Conservation (phyloP, 75 land plant species). For the Azolla pinnata region DNA sequence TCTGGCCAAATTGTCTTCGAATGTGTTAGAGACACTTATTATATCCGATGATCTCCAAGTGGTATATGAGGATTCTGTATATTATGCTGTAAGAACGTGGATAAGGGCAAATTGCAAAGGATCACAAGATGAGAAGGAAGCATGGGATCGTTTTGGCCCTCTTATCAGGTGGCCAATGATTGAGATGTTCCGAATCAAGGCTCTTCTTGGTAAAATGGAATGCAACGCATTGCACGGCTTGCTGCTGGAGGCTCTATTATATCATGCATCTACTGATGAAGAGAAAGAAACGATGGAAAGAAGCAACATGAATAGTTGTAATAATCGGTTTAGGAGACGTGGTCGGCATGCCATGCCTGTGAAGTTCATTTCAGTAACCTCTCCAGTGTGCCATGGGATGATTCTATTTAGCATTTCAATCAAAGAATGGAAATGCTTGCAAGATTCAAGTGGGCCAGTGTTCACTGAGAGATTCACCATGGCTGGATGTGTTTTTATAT, state of each 20-base stretch:
- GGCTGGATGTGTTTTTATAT: constrained; percentile 9
- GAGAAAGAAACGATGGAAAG: constrained; percentile 2
- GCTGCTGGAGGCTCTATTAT: constrained; percentile 10
- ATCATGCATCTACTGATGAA: constrained; percentile 7
- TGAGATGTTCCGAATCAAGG: constrained; percentile 5
- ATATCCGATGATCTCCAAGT: constrained; percentile 7
- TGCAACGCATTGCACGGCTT: neutral
- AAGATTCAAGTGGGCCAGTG: constrained; percentile 8
- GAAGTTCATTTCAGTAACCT: neutral
- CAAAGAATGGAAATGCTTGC: constrained; percentile 10
- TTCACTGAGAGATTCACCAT: constrained; percentile 10
- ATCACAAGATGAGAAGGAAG: constrained; percentile 1
- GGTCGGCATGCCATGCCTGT: constrained; percentile 12
- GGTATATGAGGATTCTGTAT: constrained; percentile 11
- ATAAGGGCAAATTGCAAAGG: constrained; percentile 8
- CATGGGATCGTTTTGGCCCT: constrained; percentile 10
- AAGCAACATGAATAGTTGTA: no score
- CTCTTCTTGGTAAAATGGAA: neutral
- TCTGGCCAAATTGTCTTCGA: neutral
- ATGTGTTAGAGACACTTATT: constrained; percentile 6
- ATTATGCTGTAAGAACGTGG: constrained; percentile 4
- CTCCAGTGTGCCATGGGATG: constrained; percentile 1
- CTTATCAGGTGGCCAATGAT: constrained; percentile 11
- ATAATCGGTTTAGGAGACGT: constrained; percentile 11
- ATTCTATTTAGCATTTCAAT: constrained; percentile 3